A percentile compares a stretch with the other conserved stretches of the same genome.
phyloP scores from a whole-genome alignment of 441 rosid genomes.

The Gossypium trilobum region DNA sequence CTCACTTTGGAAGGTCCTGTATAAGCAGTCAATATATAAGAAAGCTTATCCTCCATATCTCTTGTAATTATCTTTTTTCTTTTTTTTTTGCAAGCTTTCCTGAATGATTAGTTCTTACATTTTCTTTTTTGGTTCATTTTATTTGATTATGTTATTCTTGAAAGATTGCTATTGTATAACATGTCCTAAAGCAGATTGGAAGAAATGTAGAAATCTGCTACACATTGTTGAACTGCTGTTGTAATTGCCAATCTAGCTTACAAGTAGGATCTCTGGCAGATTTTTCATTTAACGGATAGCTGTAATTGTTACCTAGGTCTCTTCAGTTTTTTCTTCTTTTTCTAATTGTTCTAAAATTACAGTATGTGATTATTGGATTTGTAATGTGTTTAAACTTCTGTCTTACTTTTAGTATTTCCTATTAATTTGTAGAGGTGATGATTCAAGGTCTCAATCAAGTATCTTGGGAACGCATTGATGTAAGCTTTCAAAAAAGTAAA shows the following conservation, averaged over 20 bases:
- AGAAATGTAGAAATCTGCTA: background rate
- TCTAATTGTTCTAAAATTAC: background rate
- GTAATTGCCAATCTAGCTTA: background rate
- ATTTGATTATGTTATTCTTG: background rate
- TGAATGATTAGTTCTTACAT: background rate
- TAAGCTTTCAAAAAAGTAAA: constrained; percentile 73
- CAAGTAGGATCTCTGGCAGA: background rate
- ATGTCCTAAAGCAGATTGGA: background rate
- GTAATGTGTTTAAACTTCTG: background rate
- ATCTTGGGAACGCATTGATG: constrained; percentile 85
- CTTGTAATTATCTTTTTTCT: background rate
- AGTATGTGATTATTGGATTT: background rate
- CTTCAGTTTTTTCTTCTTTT: background rate
- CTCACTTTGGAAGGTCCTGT: background rate
- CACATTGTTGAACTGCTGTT: background rate
- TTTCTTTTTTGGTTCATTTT: too few relatives aligned
- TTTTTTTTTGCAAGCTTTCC: background rate
- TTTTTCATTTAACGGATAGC: background rate
- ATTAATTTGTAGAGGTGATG: constrained; percentile 59
- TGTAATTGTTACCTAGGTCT: background rate
- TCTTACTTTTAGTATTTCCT: constrained; percentile 3
- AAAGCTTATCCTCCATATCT: background rate
- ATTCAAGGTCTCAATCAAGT: constrained; percentile 68
- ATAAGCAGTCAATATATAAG: background rate
- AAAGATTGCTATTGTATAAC: background rate